Evolutionary conservation across 73 alveolate species (phyloP).

Genomic region (Diophrys sp.): DNA sequence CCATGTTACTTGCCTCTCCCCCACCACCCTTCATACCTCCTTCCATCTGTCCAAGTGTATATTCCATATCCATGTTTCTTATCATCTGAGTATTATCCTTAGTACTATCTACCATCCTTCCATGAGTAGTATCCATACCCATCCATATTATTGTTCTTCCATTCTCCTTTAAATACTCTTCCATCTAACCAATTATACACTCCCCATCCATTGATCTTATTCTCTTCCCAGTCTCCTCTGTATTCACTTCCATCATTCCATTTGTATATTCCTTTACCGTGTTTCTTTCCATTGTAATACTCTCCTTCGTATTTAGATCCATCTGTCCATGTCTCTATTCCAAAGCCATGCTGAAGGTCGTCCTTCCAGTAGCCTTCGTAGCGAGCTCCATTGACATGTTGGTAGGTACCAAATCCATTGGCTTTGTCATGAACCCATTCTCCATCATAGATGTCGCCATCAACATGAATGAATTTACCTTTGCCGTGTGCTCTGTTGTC

Average conservation of each 20-base stretch:
- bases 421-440: conserved; percentile 68
- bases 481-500: conserved; percentile 67
- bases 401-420: conserved; percentile 46
- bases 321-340: conserved; percentile 77
- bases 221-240: conserved; percentile 77
- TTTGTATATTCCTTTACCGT: conserved; percentile 72
- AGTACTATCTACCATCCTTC: conserved; percentile 58
- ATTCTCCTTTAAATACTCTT: conserved; percentile 73
- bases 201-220: conserved; percentile 74
- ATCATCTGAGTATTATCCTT: conserved; percentile 51
- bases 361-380: conserved; percentile 78
- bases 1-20: conserved; percentile 55
- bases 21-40: conserved; percentile 68
- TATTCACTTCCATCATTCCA: conserved; percentile 78
- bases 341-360: conserved; percentile 74
- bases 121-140: conserved; percentile 58
- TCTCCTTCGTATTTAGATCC: conserved; percentile 76
- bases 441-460: conserved; percentile 64
- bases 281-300: conserved; percentile 70
- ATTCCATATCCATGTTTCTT: conserved; percentile 58
- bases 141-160: conserved; percentile 65
- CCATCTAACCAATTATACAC: conserved; percentile 79
- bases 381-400: conserved; percentile 64
- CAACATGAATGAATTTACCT: conserved; percentile 62
- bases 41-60: conserved; percentile 60